These are phyloP conservation scores for Lactuca sativa DNA, from an alignment of 129 eudicot genomes.

Conservation along the genomic window DNA sequence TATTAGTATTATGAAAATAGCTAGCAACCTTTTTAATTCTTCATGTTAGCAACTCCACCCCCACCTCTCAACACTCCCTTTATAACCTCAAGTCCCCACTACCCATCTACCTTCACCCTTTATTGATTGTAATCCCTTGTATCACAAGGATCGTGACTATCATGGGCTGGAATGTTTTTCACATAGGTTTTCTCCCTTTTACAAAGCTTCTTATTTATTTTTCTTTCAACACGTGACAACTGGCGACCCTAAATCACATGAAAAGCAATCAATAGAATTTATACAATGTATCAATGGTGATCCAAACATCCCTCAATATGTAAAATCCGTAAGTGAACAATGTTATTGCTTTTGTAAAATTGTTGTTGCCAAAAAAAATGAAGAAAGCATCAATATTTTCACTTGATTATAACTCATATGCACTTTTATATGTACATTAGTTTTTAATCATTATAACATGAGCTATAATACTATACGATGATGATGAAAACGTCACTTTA, in stretches of 20 bases:
- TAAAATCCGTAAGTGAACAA: not conserved
- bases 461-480: not conserved
- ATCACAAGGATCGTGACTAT: not conserved
- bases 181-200: not conserved
- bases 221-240: not conserved
- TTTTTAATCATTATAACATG: not conserved
- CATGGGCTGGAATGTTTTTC: not conserved
- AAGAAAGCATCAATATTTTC: not conserved
- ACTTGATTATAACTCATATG: too few species aligned
- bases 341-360: not conserved
- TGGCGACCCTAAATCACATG: not conserved
- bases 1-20: too few species aligned
- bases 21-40: not conserved
- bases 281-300: too few species aligned
- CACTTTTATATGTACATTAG: not conserved
- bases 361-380: not conserved
- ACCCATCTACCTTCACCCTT: not conserved
- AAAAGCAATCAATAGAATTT: not conserved
- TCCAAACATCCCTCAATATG: too few species aligned
- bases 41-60: not conserved
- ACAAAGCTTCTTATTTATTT: not conserved
- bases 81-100: not conserved
- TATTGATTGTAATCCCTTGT: not conserved
- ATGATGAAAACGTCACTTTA: not conserved
- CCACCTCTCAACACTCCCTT: too few species aligned